Evolutionary conservation across 2,329 filamentous ascomycete genomes (phyloP).

Genomic region (Lasiodiplodia sp.): DNA sequence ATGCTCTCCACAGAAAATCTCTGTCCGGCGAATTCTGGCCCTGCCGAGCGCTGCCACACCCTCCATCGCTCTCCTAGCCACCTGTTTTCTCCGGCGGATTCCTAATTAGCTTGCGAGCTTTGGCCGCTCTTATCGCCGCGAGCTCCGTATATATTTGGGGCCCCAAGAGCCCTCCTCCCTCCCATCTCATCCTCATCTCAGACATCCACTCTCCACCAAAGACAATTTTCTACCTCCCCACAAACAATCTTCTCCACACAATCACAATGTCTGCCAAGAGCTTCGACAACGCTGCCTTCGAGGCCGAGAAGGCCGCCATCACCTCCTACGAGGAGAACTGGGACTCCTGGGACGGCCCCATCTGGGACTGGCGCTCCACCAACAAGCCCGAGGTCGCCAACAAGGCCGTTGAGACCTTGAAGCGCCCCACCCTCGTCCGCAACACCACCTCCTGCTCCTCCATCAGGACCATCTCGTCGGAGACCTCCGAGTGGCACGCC

Average conservation of each 20-base stretch:
- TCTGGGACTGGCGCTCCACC: constrained; percentile 30
- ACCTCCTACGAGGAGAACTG: constrained; percentile 36
- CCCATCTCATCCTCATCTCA: constrained; percentile 80
- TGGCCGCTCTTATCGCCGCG: constrained; percentile 25
- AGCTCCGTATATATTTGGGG: constrained; percentile 25
- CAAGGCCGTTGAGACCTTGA: constrained; percentile 23
- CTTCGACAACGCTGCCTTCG: constrained; percentile 35
- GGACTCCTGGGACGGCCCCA: constrained; percentile 31
- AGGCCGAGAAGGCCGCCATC: constrained; percentile 35
- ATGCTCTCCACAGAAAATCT: constrained; percentile 31
- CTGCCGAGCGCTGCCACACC: constrained; percentile 5
- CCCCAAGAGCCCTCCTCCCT: background rate
- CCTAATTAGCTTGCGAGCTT: constrained; percentile 12
- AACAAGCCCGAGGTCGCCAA: constrained; percentile 27
- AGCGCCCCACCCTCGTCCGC: constrained; percentile 28
- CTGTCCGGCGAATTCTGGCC: constrained; percentile 27
- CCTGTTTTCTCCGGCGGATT: constrained; percentile 1
- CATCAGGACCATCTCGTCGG: constrained; percentile 22
- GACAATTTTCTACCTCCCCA: constrained; percentile 41
- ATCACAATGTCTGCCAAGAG: constrained; percentile 30
- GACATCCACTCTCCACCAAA: constrained; percentile 76
- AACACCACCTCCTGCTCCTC: constrained; percentile 24
- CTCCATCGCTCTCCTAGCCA: background rate
- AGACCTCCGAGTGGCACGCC: constrained; percentile 22
- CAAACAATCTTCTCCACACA: background rate